Evolutionary conservation across 2,329 filamentous ascomycete genomes (phyloP).

Genomic region (Cordyceps farinosa): DNA sequence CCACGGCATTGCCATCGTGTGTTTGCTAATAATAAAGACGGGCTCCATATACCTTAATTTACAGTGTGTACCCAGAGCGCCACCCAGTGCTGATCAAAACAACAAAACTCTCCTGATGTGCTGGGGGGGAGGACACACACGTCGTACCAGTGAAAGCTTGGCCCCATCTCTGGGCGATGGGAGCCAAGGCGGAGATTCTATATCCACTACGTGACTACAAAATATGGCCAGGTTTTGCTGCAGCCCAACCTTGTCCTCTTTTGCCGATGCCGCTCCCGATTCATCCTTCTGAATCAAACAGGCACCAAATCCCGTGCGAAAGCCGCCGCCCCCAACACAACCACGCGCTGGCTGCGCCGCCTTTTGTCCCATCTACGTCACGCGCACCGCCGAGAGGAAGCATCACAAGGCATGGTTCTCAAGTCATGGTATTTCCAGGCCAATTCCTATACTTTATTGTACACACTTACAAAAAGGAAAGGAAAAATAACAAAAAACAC

Average conservation of each 20-base stretch:
- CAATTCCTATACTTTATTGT: too few species aligned
- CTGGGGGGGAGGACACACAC: background rate
- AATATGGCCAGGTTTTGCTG: too few species aligned
- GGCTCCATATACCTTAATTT: background rate
- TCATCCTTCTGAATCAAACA: background rate
- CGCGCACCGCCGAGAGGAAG: too few species aligned
- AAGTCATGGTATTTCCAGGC: too few species aligned
- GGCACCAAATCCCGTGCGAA: background rate
- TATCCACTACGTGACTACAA: background rate
- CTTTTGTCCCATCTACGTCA: too few species aligned
- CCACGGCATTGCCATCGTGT: too few species aligned
- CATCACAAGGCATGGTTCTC: too few species aligned
- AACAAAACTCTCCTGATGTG: background rate
- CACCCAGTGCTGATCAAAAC: background rate
- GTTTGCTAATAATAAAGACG: background rate
- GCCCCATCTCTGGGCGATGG: background rate
- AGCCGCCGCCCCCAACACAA: background rate
- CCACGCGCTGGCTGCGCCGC: too few species aligned
- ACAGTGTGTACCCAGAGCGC: background rate
- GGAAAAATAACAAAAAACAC: too few species aligned
- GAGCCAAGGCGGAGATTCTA: background rate
- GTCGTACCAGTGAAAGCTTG: background rate
- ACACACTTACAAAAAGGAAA: too few species aligned
- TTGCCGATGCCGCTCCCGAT: background rate
- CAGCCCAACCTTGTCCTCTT: too few species aligned